phyloP scores from a whole-genome alignment of 148 eudicot genomes.

The Chenopodium suecicum region DNA sequence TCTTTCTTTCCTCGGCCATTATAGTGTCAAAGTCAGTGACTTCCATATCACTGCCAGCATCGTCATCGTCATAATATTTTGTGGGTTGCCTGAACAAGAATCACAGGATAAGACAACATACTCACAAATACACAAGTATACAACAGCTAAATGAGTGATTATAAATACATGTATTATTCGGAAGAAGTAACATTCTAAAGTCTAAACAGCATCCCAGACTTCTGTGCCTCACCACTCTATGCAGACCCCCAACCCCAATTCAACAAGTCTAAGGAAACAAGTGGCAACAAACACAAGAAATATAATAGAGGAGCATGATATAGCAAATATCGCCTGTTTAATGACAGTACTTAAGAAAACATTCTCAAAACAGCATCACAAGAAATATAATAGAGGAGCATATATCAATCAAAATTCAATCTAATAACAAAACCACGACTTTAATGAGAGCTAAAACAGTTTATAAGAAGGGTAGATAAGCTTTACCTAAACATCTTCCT shows the following conservation, averaged over 20 bases:
- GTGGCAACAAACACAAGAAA: background rate
- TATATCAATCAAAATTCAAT: background rate
- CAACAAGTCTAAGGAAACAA: background rate
- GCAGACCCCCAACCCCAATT: background rate
- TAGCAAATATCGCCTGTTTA: background rate
- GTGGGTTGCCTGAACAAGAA: conserved; percentile 21
- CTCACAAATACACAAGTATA: background rate
- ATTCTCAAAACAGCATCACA: background rate
- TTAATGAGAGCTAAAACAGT: background rate
- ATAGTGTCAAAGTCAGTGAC: conserved; percentile 51
- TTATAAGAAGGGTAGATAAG: background rate
- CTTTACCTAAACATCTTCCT: conserved; percentile 59
- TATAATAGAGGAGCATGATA: background rate
- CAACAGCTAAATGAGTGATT: background rate
- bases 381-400: background rate
- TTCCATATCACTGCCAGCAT: conserved; percentile 66
- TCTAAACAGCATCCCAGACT: no score
- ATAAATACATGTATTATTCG: background rate
- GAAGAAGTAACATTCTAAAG: no score
- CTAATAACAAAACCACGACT: background rate
- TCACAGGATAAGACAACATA: conserved; percentile 14
- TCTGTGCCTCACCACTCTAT: no score
- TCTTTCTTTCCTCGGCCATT: conserved; percentile 56
- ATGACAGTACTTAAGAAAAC: background rate
- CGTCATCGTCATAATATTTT: conserved; percentile 22